These are phyloP conservation scores for Prototheca stagnorum DNA, from an alignment of 163 green algal genomes.

Conservation along the genomic window DNA sequence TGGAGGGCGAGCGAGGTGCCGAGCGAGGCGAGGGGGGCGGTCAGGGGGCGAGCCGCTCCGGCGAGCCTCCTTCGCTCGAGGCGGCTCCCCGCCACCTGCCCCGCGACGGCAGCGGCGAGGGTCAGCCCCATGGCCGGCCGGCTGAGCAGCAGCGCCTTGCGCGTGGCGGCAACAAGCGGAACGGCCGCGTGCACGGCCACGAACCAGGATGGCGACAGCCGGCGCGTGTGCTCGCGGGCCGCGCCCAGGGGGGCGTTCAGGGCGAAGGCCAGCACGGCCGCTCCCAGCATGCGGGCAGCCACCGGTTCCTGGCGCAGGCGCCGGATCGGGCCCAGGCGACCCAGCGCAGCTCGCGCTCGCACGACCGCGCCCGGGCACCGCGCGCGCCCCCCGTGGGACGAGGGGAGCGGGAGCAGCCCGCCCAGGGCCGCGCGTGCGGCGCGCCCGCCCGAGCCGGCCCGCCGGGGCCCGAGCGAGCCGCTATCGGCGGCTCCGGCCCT, in stretches of 20 bases:
- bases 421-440: constrained; percentile 36
- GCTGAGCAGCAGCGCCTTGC: constrained; percentile 86
- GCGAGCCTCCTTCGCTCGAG: constrained; percentile 4
- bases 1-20: not conserved
- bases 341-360: constrained; percentile 51
- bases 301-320: constrained; percentile 13
- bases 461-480: too few species aligned
- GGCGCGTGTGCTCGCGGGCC: constrained; percentile 66
- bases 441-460: constrained; percentile 30
- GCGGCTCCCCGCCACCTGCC: not conserved
- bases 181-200: constrained; percentile 84
- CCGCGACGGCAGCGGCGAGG: constrained; percentile 17
- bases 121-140: constrained; percentile 79
- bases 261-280: constrained; percentile 14
- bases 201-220: constrained; percentile 84
- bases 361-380: constrained; percentile 64
- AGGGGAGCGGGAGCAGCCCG: constrained; percentile 40
- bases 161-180: constrained; percentile 79
- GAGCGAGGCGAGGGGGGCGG: not conserved
- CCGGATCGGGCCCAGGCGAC: constrained; percentile 43
- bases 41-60: not conserved
- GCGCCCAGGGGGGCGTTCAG: constrained; percentile 74
- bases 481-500: too few species aligned
- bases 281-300: constrained; percentile 10
- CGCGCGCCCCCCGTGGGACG: constrained; percentile 36